Percentiles rank a stretch among this genome's conserved stretches.
Evolutionary conservation across 2,329 filamentous ascomycete genomes (phyloP).

Genomic region (Microdochium trichocladiopsis): DNA sequence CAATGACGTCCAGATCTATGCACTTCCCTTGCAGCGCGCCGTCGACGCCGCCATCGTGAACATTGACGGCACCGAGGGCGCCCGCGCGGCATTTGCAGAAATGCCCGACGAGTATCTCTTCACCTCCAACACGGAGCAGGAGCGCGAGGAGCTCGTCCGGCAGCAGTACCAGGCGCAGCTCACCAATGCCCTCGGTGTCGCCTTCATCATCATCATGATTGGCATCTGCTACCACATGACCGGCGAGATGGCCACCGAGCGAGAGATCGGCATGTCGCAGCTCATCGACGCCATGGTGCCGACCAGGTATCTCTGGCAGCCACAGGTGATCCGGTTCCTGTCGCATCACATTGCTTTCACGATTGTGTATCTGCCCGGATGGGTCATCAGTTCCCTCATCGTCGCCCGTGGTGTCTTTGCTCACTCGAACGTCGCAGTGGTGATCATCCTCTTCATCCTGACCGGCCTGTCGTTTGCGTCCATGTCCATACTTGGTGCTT

Average conservation of each 20-base stretch:
- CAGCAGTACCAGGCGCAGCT: constrained; percentile 65
- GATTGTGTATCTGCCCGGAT: constrained; percentile 72
- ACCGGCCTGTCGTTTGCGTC: constrained; percentile 72
- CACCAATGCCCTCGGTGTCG: constrained; percentile 69
- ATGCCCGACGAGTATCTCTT: constrained; percentile 65
- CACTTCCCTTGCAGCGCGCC: constrained; percentile 71
- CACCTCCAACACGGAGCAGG: constrained; percentile 61
- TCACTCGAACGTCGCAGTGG: constrained; percentile 54
- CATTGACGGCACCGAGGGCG: constrained; percentile 33
- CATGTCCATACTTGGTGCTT: constrained; percentile 72
- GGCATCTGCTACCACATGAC: constrained; percentile 83
- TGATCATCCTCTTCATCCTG: constrained; percentile 69
- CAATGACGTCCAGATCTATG: constrained; percentile 73
- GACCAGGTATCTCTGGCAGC: constrained; percentile 64
- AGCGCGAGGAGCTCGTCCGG: constrained; percentile 60
- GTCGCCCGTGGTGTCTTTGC: constrained; percentile 57
- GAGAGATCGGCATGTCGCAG: constrained; percentile 81
- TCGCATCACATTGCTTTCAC: constrained; percentile 78
- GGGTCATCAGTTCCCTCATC: constrained; percentile 69
- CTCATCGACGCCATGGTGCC: constrained; percentile 90
- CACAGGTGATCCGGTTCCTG: constrained; percentile 69
- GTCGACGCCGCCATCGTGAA: constrained; percentile 67
- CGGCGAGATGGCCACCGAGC: constrained; percentile 77
- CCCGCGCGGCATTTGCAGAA: constrained; percentile 26
- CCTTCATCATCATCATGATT: constrained; percentile 72